A percentile compares a stretch with the other conserved stretches of the same genome.
Conservation (phyloP, 345 rosid genomes). For the Citrus unshiu region DNA sequence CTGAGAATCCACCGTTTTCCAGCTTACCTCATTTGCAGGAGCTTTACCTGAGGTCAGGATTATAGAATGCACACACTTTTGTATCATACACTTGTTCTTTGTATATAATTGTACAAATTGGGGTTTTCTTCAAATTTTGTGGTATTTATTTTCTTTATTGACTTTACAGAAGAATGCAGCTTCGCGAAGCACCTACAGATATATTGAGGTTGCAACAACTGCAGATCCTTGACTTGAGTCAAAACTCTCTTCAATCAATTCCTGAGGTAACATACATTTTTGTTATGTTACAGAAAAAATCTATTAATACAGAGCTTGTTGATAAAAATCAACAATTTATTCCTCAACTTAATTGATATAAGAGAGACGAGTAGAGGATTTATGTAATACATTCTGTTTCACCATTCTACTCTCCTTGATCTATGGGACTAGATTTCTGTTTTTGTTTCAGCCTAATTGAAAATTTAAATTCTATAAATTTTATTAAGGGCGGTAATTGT, state of each 20-base stretch:
- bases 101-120: background rate
- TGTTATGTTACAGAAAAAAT: background rate
- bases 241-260: conserved; percentile 66
- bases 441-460: background rate
- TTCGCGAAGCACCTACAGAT: conserved; percentile 63
- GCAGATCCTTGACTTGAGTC: conserved; percentile 73
- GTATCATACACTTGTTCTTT: background rate
- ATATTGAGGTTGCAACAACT: conserved; percentile 55
- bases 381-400: background rate
- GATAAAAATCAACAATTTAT: background rate
- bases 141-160: conserved; percentile 11
- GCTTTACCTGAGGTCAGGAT: conserved; percentile 76
- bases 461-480: background rate
- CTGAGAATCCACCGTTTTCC: conserved; percentile 57
- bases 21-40: conserved; percentile 65
- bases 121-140: background rate
- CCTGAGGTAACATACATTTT: conserved; percentile 46
- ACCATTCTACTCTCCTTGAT: background rate
- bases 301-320: background rate
- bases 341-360: background rate
- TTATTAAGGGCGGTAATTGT: background rate
- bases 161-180: conserved; percentile 61
- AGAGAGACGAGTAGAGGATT: background rate
- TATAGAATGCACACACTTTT: background rate
- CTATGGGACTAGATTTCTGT: too few species aligned